phyloP scores from a whole-genome alignment of 805 yeast species.

The Saturnispora besseyi region DNA sequence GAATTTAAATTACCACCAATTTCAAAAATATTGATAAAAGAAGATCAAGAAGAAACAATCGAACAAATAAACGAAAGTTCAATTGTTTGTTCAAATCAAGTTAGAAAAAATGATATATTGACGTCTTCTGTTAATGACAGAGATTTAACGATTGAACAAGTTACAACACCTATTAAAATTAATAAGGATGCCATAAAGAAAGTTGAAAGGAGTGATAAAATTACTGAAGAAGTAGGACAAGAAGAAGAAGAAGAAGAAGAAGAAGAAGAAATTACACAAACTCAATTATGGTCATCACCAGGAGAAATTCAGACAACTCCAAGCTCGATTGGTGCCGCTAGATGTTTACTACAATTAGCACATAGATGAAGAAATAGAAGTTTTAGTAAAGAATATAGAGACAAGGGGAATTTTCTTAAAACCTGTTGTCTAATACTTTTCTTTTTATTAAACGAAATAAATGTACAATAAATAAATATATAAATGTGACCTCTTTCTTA shows the following conservation, averaged over 20 bases:
- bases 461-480: background rate
- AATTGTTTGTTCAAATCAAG: background rate
- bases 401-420: background rate
- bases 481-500: background rate
- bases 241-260: background rate
- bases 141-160: constrained; percentile 9
- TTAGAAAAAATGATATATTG: constrained; percentile 1
- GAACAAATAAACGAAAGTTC: background rate
- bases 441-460: background rate
- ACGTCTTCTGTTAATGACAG: background rate
- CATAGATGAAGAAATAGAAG: constrained; percentile 19
- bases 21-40: constrained; percentile 14
- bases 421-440: background rate
- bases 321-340: constrained; percentile 40
- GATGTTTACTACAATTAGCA: constrained; percentile 34
- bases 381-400: background rate
- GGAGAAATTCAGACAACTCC: constrained; percentile 35
- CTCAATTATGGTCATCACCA: constrained; percentile 30
- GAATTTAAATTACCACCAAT: constrained; percentile 24
- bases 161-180: constrained; percentile 7
- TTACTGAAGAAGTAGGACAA: background rate
- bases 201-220: background rate
- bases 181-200: constrained; percentile 7
- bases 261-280: constrained; percentile 15
- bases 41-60: background rate